phyloP scores from a whole-genome alignment of 495 filamentous ascomycete species.

The Talaromyces stipitatus region DNA sequence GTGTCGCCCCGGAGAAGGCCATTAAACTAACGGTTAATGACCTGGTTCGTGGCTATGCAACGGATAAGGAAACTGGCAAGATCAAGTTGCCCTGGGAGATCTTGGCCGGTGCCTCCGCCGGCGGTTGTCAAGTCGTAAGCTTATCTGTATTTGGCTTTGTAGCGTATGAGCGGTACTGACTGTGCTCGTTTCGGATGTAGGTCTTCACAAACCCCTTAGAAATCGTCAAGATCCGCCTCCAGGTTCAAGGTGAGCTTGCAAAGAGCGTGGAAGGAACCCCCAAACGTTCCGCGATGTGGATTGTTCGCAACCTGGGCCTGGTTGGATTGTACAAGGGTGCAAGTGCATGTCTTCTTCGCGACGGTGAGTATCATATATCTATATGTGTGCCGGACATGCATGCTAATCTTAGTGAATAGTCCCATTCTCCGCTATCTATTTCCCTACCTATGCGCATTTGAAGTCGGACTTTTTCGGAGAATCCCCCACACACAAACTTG shows the following conservation, averaged over 20 bases:
- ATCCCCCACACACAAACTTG: conserved; percentile 78
- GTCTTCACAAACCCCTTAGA: conserved; percentile 96
- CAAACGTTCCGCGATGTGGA: conserved; percentile 92
- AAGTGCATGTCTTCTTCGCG: conserved; percentile 88
- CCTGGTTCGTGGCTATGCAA: conserved; percentile 68
- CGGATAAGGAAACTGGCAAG: conserved; percentile 64
- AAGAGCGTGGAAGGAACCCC: conserved; percentile 79
- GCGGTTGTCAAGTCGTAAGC: conserved; percentile 93
- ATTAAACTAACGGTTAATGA: conserved; percentile 99
- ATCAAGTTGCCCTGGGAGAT: conserved; percentile 70
- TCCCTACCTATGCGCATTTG: conserved; percentile 90
- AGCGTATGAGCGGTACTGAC: neutral
- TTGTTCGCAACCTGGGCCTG: conserved; percentile 90
- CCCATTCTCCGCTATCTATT: conserved; percentile 97
- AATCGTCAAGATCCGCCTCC: conserved; percentile 97
- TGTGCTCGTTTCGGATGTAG: conserved; percentile 19
- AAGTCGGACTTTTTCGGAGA: conserved; percentile 94
- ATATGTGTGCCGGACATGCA: neutral
- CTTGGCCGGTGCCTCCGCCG: conserved; percentile 81
- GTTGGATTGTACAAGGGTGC: conserved; percentile 95
- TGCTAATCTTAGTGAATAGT: conserved; percentile 32
- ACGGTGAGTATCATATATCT: conserved; percentile 33
- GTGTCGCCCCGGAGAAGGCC: conserved; percentile 96
- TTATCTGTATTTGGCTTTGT: neutral
- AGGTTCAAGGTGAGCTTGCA: conserved; percentile 92